Conservation (phyloP, 306 rosid genomes). For the Herpetospermum pedunculosum region DNA sequence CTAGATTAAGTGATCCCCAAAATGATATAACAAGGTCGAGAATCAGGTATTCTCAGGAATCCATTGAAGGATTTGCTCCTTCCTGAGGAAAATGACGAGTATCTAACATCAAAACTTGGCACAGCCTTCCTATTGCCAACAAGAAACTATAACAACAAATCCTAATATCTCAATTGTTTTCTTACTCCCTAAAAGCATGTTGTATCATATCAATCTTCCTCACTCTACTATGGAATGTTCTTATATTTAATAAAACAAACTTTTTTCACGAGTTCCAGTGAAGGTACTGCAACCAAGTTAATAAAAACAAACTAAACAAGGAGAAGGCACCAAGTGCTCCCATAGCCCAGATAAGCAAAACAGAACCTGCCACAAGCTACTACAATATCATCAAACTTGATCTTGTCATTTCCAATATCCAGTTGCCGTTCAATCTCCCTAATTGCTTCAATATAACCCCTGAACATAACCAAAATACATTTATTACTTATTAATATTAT, state of each 20-base stretch:
- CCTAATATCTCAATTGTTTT: neutral
- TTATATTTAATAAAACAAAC: neutral
- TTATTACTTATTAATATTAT: neutral
- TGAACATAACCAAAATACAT: constrained; percentile 19
- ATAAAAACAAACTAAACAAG: neutral
- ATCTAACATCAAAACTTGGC: neutral
- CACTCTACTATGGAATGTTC: neutral
- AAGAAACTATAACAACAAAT: neutral
- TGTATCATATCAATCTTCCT: neutral
- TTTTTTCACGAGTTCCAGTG: neutral
- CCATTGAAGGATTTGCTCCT: neutral
- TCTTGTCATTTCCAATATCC: constrained; percentile 28
- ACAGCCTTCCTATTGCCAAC: neutral
- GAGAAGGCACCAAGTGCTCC: neutral
- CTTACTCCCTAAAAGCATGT: neutral
- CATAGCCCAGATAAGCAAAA: neutral
- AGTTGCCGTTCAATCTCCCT: constrained; percentile 78
- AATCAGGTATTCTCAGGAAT: neutral
- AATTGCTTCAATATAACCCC: constrained; percentile 88
- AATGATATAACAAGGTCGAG: neutral
- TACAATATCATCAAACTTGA: constrained; percentile 79
- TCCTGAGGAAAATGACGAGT: neutral
- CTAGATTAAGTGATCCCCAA: neutral
- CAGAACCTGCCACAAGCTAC: constrained; percentile 91
- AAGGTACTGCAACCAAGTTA: neutral